Evolutionary conservation across 257 asterid genomes (phyloP).

Genomic region (Solanum corneliomulleri): DNA sequence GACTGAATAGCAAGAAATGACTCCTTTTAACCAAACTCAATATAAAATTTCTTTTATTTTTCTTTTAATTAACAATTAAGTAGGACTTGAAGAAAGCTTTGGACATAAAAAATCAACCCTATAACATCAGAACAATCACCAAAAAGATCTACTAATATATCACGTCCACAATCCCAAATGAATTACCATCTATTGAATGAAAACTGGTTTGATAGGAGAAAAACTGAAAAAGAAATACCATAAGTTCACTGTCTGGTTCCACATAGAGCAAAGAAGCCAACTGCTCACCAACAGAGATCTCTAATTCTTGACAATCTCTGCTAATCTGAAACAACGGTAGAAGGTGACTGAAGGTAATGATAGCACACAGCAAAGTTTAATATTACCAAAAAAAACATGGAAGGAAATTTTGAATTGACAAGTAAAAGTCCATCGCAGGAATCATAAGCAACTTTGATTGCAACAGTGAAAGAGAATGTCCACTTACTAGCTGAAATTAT

Average conservation of each 20-base stretch:
- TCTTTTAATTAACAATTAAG: background rate
- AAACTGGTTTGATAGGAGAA: background rate
- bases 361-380: background rate
- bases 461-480: background rate
- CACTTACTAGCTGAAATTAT: background rate
- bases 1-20: background rate
- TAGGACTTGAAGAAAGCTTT: background rate
- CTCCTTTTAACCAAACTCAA: background rate
- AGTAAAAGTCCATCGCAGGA: background rate
- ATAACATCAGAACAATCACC: background rate
- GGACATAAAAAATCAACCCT: background rate
- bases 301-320: slow-evolving; percentile 12
- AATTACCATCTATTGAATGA: background rate
- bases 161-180: background rate
- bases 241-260: slow-evolving; percentile 9
- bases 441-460: background rate
- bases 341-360: background rate
- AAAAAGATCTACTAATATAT: background rate
- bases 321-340: background rate
- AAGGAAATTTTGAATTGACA: background rate
- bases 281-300: slow-evolving; percentile 9
- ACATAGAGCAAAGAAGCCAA: slow-evolving; percentile 7
- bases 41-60: background rate
- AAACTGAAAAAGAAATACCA: background rate
- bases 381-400: background rate